These are phyloP conservation scores for Candolleomyces eurysporus DNA, from an alignment of 768 basidiomycete species.

Conservation along the genomic window DNA sequence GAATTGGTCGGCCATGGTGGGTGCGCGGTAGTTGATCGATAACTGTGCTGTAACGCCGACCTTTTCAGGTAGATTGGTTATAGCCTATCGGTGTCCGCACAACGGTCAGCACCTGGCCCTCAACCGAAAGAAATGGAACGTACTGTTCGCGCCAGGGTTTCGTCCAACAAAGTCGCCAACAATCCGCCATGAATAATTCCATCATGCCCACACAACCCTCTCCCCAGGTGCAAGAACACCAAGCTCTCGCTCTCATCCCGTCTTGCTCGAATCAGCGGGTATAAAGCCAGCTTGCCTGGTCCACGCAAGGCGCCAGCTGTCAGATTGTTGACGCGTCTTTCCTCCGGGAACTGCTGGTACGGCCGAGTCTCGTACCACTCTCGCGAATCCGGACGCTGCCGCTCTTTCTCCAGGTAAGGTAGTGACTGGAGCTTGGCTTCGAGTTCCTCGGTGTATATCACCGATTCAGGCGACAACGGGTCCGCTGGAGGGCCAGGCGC, in stretches of 20 bases:
- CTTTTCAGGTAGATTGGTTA: constrained; percentile 80
- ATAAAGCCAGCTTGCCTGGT: constrained; percentile 80
- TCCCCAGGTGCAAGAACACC: constrained; percentile 77
- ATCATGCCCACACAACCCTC: constrained; percentile 88
- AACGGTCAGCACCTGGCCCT: not conserved
- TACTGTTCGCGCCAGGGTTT: constrained; percentile 78
- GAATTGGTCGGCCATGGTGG: constrained; percentile 92
- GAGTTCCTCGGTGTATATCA: constrained; percentile 54
- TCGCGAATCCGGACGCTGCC: constrained; percentile 45
- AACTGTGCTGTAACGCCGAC: constrained; percentile 93
- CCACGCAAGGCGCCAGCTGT: constrained; percentile 85
- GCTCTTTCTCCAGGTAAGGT: constrained; percentile 49
- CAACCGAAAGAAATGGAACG: constrained; percentile 6
- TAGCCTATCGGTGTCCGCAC: constrained; percentile 50
- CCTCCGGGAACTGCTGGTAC: constrained; percentile 66
- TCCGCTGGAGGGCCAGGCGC: constrained; percentile 67
- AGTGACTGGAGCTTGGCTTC: constrained; percentile 71
- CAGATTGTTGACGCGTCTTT: constrained; percentile 76
- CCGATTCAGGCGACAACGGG: constrained; percentile 54
- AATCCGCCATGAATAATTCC: constrained; percentile 94
- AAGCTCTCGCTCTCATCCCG: constrained; percentile 74
- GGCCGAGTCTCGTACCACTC: constrained; percentile 82
- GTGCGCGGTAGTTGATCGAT: constrained; percentile 77
- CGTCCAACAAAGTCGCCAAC: constrained; percentile 87
- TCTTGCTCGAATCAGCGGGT: constrained; percentile 71